Percentiles rank a stretch among this genome's conserved stretches.
These are phyloP conservation scores for Dioszegia crocea DNA, from an alignment of 768 basidiomycete genomes.

Conservation along the genomic window DNA sequence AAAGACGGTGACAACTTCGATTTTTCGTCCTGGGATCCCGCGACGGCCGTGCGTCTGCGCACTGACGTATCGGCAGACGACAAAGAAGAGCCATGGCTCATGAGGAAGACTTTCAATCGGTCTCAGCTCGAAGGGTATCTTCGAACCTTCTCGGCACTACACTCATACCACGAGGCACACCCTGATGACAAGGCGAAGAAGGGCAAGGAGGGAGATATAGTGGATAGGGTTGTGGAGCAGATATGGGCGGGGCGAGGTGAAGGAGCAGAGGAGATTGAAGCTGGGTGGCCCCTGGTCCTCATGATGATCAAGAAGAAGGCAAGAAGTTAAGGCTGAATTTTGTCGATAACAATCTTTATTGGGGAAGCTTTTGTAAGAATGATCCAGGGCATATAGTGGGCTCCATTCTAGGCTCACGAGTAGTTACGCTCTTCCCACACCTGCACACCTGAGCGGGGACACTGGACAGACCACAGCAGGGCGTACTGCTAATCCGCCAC, in stretches of 20 bases:
- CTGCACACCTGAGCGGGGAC: no score
- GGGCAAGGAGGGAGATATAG: constrained; percentile 59
- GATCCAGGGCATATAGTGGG: no score
- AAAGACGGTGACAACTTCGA: neutral
- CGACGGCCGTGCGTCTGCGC: constrained; percentile 29
- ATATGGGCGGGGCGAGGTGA: constrained; percentile 36
- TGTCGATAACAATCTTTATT: constrained; percentile 1
- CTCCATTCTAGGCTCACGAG: no score
- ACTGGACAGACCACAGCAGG: no score
- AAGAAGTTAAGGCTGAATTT: neutral
- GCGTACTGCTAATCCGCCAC: no score
- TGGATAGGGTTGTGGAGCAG: constrained; percentile 59
- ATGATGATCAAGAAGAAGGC: constrained; percentile 44
- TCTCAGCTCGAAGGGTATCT: constrained; percentile 65
- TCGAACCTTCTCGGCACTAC: constrained; percentile 66
- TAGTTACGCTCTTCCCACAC: no score
- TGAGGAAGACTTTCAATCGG: constrained; percentile 64
- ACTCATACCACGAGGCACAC: constrained; percentile 62
- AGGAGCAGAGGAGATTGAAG: constrained; percentile 45
- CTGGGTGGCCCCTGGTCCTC: constrained; percentile 53
- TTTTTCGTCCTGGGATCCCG: constrained; percentile 25
- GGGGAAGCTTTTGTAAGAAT: no score
- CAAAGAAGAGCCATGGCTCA: constrained; percentile 56
- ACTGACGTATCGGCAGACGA: constrained; percentile 50
- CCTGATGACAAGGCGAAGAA: constrained; percentile 56